Evolutionary conservation across 2,329 filamentous ascomycete genomes (phyloP), one percentile per base, ranked within the genome.

Genomic region (Neopestalotiopsis sp.): DNA sequence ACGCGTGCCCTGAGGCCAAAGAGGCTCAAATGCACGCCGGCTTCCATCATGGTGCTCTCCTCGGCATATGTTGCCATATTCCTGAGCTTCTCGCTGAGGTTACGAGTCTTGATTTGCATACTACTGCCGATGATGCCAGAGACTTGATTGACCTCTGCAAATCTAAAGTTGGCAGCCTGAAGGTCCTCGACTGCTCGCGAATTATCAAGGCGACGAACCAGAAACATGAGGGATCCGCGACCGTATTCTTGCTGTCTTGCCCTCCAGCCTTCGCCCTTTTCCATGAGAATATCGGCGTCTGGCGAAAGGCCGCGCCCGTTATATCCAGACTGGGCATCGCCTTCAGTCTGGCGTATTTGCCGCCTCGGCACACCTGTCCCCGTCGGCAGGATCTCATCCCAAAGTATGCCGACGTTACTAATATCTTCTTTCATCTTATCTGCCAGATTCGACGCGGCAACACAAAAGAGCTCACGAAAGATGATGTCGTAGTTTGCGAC

Each of bases 401-500:
- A 95, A 1, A 96, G 82, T 10, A 89, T 84, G 5, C 94, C 94
- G 7, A 92, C 80, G 4, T 89, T 85, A 6, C 87, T 84, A 1
- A 95, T 80, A 3, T 87, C 85, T 57, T 88, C 87, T 70, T 89
- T 88, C 71, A 95, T 83, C 66, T 89, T 87, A 13, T 88, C 84
- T 0, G 94, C 92, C 7, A 97, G 86, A n/a, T 90, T 88, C 5
- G 90, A 85, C 1, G 94, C 94, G 2, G 94, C 92, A 10, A 94
- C 85, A 75, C 93, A 97, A 78, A 97, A 97, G 10, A 95, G 85
- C 76, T 97, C 93, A 30, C 93, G 90, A 77, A 97, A 94, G 1
- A 95, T 85, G 17, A 91, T 83, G 42, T 93, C 91, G 77, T 95
- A 95, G 70, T 93, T 87, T 12, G 89, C 84, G 66, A 92, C 88